Evolutionary conservation across 371 early-diverging fungal genomes (phyloP), one percentile per base, ranked within the genome.

Genomic region (Thermomucor indicae-seudaticae): DNA sequence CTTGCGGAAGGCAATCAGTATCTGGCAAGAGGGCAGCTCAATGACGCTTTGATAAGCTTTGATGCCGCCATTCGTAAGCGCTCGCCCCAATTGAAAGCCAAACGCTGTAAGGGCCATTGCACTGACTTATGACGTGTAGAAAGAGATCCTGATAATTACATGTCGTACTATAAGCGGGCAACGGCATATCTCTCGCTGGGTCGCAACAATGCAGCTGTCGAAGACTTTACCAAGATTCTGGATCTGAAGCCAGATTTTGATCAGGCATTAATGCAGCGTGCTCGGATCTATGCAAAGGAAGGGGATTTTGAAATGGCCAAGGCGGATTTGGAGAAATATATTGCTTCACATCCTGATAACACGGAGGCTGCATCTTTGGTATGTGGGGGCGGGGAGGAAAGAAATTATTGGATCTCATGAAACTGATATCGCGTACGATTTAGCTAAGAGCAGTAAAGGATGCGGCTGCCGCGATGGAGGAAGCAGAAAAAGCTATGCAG

Each of bases 101-200:
- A 27, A 16, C 22, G 30, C 7, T 37, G 24, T 47, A 8, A 3
- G 19, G 30, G 27, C 28, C 19, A 31, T 10, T 20, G 30, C 41
- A 22, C 39, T 25, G 30, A 11, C 8, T 4, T 17, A 28, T 17
- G n/a, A n/a, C n/a, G n/a, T n/a, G 44, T 77, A 73, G 87, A 72
- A 27, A 58, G 64, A 43, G 91, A 93, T 51, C 88, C 91, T n/a
- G 65, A 70, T 35, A 86, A 91, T 70, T 90, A 92, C 55, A 53
- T 88, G 14, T 78, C 85, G 10, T 89, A 86, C 72, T 95, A 86
- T 61, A 85, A 88, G 55, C 80, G 95, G 45, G 95, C 95, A 0
- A 84, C 90, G n/a, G 86, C 91, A 2, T 85, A 89, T 45, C 62
- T 95, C 28, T 78, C 85, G 10, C 53, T 92, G 28, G 92, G 90